Conservation (phyloP, 2,329 filamentous ascomycete genomes). For the Exophiala mesophila region DNA sequence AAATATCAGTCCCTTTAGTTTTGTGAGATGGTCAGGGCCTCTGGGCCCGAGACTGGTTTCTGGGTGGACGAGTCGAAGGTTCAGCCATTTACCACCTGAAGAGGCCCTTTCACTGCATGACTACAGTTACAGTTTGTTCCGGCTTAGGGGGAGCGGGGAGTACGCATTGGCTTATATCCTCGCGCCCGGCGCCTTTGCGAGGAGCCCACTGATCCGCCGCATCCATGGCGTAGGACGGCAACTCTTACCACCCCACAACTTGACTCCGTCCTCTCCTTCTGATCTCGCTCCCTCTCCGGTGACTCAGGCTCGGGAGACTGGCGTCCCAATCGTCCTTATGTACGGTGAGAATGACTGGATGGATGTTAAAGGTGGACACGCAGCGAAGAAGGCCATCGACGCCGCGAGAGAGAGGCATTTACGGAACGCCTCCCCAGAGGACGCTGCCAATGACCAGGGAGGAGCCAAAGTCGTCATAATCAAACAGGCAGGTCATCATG, state of each 20-base stretch:
- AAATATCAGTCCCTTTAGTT: conserved; percentile 89
- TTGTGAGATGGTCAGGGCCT: conserved; percentile 83
- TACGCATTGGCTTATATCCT: conserved; percentile 91
- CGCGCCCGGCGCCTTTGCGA: conserved; percentile 86
- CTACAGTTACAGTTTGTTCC: conserved; percentile 92
- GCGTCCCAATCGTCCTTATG: conserved; percentile 83
- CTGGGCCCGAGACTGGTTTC: conserved; percentile 88
- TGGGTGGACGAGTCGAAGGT: conserved; percentile 88
- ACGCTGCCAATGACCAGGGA: conserved; percentile 68
- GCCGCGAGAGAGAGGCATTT: conserved; percentile 59
- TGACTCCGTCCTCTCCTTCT: conserved; percentile 31
- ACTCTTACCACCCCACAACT: conserved; percentile 32
- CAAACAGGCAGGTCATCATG: conserved; percentile 63
- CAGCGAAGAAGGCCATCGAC: conserved; percentile 72
- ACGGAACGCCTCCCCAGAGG: conserved; percentile 58
- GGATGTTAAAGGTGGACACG: conserved; percentile 82
- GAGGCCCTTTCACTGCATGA: conserved; percentile 84
- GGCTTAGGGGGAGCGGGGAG: conserved; percentile 85
- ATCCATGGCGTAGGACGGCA: conserved; percentile 86
- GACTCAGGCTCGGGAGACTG: conserved; percentile 48
- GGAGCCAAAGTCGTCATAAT: conserved; percentile 78
- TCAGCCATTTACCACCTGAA: conserved; percentile 74
- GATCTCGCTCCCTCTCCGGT: conserved; percentile 21
- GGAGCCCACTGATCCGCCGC: conserved; percentile 77
- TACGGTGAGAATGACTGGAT: conserved; percentile 99